Percentiles rank a stretch among this genome's conserved stretches.
Evolutionary conservation across 2,329 filamentous ascomycete species (phyloP).

Genomic region (Alternaria gaisen): DNA sequence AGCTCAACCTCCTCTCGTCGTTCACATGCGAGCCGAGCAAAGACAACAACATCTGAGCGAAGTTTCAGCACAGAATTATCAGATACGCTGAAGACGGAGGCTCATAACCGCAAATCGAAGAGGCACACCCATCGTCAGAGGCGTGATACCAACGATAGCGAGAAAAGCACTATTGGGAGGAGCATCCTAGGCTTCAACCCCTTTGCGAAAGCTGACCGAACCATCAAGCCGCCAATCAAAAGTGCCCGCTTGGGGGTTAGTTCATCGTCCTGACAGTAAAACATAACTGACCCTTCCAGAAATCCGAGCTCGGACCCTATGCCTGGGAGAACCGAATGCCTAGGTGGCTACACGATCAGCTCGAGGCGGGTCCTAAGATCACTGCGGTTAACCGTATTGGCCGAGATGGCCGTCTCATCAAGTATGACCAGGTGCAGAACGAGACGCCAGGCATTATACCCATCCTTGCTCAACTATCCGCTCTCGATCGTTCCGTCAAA

Average conservation of each 20-base stretch:
- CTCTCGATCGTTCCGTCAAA: conserved; percentile 69
- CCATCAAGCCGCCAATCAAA: conserved; percentile 40
- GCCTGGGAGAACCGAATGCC: conserved; percentile 59
- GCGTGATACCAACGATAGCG: conserved; percentile 39
- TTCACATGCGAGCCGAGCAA: conserved; percentile 19
- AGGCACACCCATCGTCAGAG: conserved; percentile 36
- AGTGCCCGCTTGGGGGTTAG: conserved; percentile 49
- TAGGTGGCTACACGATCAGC: conserved; percentile 51
- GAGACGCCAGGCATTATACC: conserved; percentile 57
- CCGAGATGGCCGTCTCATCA: conserved; percentile 53
- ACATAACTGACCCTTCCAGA: conserved; percentile 45
- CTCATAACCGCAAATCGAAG: conserved; percentile 32
- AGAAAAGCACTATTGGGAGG: conserved; percentile 48
- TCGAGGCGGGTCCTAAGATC: conserved; percentile 53
- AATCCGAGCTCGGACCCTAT: conserved; percentile 57
- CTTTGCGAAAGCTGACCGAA: conserved; percentile 39
- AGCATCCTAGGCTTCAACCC: conserved; percentile 49
- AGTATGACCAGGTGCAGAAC: conserved; percentile 54
- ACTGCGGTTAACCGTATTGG: conserved; percentile 53
- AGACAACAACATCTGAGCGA: conserved; percentile 37
- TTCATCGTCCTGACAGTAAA: not conserved
- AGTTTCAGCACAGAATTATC: conserved; percentile 31
- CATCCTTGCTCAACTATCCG: conserved; percentile 58
- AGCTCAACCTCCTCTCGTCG: conserved; percentile 22
- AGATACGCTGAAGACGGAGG: conserved; percentile 27